Base-by-base conservation (phyloP, 257 asterid genomes). In the Petunia axillaris region DNA sequence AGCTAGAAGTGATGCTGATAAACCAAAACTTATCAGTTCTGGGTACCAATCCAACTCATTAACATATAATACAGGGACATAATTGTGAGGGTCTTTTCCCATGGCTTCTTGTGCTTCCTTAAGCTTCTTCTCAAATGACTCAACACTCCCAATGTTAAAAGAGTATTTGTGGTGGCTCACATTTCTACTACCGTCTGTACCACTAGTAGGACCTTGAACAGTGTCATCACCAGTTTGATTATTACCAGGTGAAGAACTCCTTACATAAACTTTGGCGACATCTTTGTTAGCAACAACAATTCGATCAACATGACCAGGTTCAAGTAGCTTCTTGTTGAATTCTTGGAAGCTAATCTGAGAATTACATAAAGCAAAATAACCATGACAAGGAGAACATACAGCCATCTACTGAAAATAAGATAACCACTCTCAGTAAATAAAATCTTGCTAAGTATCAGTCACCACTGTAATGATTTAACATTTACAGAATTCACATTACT, bases 311-410 rank as follows among this genome's bases (percentile, higher is more conserved):
- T 90, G 66, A 76, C 98, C 98, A 25, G 96, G 97, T 84, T 93
- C 98, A 37, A 93, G 94, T 67, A 93, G 91, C 91, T 89, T 93
- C 85, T 88, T 92, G 74, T 88, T 92, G 92, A 93, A 93, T 86
- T 92, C 98, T 83, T 93, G 98, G 86, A 93, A 93, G 87, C 96
- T 93, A 78, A 93, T 93, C 98, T 93, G 97, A 91, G 83, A 41
- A 64, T 65, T 36, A 25, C 25, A 25, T 25, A 25, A 25, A 25
- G 25, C 25, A 25, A 25, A 25, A 25, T 25, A 25, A 25, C 25
- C 25, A 25, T 25, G 25, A 25, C 25, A 25, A 25, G 25, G 25
- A 25, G 25, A 25, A 25, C 25, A 25, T 25, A 25, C 25, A 25
- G 25, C 25, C 25, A 25, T 25, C 25, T 25, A 25, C 25, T 25